These are phyloP conservation scores for Allantophomopsis cytisporea DNA, from an alignment of 2,329 filamentous ascomycete species.

Conservation along the genomic window DNA sequence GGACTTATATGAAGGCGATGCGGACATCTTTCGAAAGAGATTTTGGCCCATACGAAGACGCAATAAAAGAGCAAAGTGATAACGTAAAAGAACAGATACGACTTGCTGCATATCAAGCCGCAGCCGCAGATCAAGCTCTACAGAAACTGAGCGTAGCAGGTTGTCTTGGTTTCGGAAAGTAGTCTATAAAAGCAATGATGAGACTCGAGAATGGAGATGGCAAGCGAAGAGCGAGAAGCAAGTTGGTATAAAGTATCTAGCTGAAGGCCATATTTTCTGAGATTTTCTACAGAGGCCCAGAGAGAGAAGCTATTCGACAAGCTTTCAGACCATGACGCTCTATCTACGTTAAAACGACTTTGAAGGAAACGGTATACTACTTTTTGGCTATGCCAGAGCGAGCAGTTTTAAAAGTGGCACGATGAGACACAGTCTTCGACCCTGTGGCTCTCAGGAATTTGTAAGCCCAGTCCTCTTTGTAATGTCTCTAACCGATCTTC, in stretches of 20 bases:
- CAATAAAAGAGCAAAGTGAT: slow-evolving; percentile 2
- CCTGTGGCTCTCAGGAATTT: background rate
- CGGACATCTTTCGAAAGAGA: slow-evolving; percentile 1
- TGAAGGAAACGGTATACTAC: background rate
- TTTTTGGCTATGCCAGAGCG: background rate
- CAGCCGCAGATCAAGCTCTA: background rate
- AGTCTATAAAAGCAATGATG: background rate
- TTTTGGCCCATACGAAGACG: slow-evolving; percentile 7
- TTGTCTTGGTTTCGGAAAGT: background rate
- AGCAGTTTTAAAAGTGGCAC: background rate
- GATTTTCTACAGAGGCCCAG: background rate
- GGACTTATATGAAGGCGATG: slow-evolving; percentile 3
- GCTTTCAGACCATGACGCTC: background rate
- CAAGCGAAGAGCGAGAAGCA: background rate
- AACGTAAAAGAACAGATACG: slow-evolving; percentile 1
- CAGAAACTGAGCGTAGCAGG: background rate
- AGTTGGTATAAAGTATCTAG: background rate
- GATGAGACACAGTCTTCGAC: background rate
- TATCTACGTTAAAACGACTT: background rate
- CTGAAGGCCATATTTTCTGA: background rate
- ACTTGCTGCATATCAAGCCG: slow-evolving; percentile 1
- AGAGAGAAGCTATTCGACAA: background rate
- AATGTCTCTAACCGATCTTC: background rate
- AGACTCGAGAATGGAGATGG: background rate
- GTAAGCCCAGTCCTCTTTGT: background rate